A percentile compares a stretch with the other conserved stretches of the same genome.
Conservation (phyloP, 2,329 filamentous ascomycete genomes). For the Fusarium solani-melongenae region DNA sequence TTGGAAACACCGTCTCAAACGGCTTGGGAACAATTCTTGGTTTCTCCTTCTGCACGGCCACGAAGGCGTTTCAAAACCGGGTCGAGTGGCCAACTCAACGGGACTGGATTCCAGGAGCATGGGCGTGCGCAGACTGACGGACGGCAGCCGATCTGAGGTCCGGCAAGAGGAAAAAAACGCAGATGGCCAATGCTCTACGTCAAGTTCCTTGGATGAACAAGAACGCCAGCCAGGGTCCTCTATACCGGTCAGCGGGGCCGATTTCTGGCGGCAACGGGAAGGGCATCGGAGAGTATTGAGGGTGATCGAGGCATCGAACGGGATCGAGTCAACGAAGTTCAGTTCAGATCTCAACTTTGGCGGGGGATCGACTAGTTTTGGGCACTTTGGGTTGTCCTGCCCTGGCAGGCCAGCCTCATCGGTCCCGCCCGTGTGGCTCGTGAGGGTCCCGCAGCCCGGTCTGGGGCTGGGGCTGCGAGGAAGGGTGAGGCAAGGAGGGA, state of each 20-base stretch:
- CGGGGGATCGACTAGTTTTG: conserved; percentile 40
- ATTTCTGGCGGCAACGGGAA: conserved; percentile 9
- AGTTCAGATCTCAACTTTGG: conserved; percentile 40
- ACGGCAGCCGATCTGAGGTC: not conserved
- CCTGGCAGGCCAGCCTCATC: conserved; percentile 38
- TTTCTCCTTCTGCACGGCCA: conserved; percentile 7
- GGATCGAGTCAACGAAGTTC: conserved; percentile 36
- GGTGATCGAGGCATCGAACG: conserved; percentile 27
- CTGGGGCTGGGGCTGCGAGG: conserved; percentile 23
- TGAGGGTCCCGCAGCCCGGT: conserved; percentile 26
- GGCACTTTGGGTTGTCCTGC: conserved; percentile 9
- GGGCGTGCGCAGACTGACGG: conserved; percentile 2
- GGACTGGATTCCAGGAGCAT: conserved; percentile 18
- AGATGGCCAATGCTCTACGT: conserved; percentile 25
- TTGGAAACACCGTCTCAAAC: conserved; percentile 10
- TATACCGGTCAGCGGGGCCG: conserved; percentile 27
- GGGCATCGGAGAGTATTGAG: conserved; percentile 26
- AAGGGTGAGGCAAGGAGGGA: not conserved
- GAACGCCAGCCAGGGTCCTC: conserved; percentile 22
- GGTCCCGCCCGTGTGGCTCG: conserved; percentile 38
- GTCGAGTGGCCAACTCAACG: not conserved
- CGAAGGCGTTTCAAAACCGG: conserved; percentile 16
- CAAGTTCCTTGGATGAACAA: conserved; percentile 32
- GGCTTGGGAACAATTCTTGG: not conserved
- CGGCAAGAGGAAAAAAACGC: not conserved